Percentiles rank a stretch among this genome's conserved stretches.
Evolutionary conservation across 331 rosid genomes (phyloP).

Genomic region (Arachis monticola): DNA sequence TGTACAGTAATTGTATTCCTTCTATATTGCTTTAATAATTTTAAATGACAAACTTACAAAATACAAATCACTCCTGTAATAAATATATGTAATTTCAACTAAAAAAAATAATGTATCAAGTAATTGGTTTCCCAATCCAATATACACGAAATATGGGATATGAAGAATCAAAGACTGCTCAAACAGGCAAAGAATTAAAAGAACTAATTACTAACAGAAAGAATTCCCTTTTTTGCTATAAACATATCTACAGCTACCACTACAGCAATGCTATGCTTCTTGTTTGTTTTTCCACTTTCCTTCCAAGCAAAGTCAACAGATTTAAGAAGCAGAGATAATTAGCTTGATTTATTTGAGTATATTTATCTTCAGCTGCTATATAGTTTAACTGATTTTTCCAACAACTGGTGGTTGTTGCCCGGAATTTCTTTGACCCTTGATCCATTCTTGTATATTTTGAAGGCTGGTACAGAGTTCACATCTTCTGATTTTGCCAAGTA

Average conservation of each 20-base stretch:
- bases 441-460: constrained; percentile 92
- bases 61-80: constrained; percentile 30
- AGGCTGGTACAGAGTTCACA: constrained; percentile 73
- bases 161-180: constrained; percentile 25
- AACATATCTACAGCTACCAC: constrained; percentile 20
- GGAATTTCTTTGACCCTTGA: constrained; percentile 78
- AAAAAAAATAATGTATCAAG: background rate
- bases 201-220: constrained; percentile 40
- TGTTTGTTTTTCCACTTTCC: constrained; percentile 27
- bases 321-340: constrained; percentile 16
- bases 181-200: constrained; percentile 39
- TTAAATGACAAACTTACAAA: constrained; percentile 23
- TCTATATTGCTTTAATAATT: constrained; percentile 1
- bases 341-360: constrained; percentile 26
- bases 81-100: constrained; percentile 19
- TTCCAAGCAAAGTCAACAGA: constrained; percentile 11
- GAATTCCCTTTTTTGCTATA: constrained; percentile 33
- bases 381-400: constrained; percentile 79
- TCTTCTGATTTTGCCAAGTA: constrained; percentile 78
- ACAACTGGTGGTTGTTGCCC: constrained; percentile 59
- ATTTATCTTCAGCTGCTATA: constrained; percentile 64
- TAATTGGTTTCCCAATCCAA: constrained; percentile 35
- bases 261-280: constrained; percentile 27
- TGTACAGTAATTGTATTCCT: constrained; percentile 28
- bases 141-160: constrained; percentile 12